These are phyloP conservation scores for Alisma plantagoaquatica DNA, from an alignment of 106 monocot species.

Conservation along the genomic window DNA sequence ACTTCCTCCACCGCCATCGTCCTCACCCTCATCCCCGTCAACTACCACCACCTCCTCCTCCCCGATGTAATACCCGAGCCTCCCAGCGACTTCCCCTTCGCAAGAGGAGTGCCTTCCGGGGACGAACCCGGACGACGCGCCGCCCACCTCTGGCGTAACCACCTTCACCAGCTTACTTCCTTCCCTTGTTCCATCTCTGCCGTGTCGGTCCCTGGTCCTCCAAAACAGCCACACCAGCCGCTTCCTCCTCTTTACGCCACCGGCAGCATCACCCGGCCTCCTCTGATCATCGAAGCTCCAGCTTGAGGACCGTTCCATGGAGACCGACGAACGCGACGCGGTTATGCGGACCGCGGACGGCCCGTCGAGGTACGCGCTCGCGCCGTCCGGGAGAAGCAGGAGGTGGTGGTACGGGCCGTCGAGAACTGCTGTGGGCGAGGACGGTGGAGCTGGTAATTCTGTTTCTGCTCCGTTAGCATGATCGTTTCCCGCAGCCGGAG, in stretches of 20 bases:
- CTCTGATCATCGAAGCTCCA: neutral
- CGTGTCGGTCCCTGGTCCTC: no score
- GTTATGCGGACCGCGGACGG: neutral
- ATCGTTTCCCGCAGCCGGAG: no score
- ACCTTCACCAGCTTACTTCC: no score
- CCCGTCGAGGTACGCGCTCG: slow-evolving; percentile 6
- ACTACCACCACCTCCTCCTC: slow-evolving; percentile 3
- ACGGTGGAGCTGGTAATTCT: neutral
- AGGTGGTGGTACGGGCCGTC: slow-evolving; percentile 12
- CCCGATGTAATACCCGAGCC: neutral
- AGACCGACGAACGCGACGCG: slow-evolving; percentile 2
- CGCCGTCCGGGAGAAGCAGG: neutral
- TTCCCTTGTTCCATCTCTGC: no score
- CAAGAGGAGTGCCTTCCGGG: no score
- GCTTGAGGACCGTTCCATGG: neutral
- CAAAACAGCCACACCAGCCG: neutral
- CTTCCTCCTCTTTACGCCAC: neutral
- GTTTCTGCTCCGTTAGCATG: slow-evolving; percentile 1
- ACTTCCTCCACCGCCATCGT: no score
- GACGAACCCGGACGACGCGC: no score
- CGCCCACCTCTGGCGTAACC: no score
- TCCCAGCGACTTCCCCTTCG: neutral
- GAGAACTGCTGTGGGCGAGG: slow-evolving; percentile 17
- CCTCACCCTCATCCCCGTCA: slow-evolving; percentile 2
- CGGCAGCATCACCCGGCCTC: neutral